Conservation (phyloP, 352 stramenopile species). For the Blastocystis sp. region DNA sequence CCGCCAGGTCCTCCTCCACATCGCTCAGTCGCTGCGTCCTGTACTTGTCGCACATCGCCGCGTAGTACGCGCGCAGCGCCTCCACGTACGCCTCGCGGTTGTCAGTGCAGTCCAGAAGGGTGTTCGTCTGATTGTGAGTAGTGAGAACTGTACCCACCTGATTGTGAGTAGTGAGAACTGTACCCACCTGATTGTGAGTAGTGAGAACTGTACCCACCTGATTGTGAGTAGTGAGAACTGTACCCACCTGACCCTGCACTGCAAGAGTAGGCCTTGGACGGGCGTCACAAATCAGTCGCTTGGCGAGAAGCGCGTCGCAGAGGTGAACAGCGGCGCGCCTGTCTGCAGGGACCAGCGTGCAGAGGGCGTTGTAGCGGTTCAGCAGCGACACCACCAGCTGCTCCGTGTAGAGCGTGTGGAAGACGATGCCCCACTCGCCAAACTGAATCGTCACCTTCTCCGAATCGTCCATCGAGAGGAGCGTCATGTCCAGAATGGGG, state of each 20-base stretch:
- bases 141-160: no score
- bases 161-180: no score
- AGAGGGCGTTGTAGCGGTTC: conserved; percentile 37
- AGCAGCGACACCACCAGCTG: conserved; percentile 17
- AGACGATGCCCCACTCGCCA: conserved; percentile 23
- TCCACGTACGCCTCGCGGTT: neutral
- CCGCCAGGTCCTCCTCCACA: conserved; percentile 17
- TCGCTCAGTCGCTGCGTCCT: conserved; percentile 1
- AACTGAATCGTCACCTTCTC: conserved; percentile 29
- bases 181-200: no score
- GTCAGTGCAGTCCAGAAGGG: neutral
- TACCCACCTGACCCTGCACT: neutral
- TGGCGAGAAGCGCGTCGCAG: neutral
- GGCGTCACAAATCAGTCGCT: neutral
- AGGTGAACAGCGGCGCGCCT: neutral
- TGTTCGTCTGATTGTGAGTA: no score
- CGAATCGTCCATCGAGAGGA: conserved; percentile 34
- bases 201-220: no score
- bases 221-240: no score
- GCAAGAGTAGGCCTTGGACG: neutral
- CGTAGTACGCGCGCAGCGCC: neutral
- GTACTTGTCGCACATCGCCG: conserved; percentile 33
- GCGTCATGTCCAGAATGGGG: neutral
- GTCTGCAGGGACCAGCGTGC: conserved; percentile 9
- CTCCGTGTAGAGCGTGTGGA: conserved; percentile 36